Percentiles rank a stretch among this genome's conserved stretches.
These are phyloP conservation scores for Raphanus sativus DNA, from an alignment of 345 rosid species.

Conservation along the genomic window DNA sequence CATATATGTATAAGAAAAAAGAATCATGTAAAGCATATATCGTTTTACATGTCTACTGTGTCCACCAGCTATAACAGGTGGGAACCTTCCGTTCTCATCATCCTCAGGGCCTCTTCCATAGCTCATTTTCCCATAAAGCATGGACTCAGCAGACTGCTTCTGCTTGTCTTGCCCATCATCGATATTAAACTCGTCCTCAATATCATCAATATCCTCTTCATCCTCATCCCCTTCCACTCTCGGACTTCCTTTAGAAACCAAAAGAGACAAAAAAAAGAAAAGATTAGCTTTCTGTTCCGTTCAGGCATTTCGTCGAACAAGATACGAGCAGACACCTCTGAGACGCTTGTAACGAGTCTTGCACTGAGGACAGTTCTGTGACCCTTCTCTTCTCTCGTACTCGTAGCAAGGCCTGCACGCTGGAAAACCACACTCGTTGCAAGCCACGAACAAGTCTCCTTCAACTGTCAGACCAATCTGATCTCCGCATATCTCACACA, in stretches of 20 bases:
- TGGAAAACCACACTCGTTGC: conserved; percentile 98
- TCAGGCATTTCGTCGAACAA: not conserved
- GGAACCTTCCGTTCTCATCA: conserved; percentile 72
- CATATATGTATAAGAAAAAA: not conserved
- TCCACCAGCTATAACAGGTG: conserved; percentile 57
- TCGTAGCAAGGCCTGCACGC: conserved; percentile 94
- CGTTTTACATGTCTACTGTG: conserved; percentile 66
- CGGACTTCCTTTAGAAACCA: conserved; percentile 52
- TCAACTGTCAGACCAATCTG: conserved; percentile 79
- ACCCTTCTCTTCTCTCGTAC: conserved; percentile 95
- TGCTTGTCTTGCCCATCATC: conserved; percentile 74
- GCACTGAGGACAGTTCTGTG: conserved; percentile 90
- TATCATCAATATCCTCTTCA: conserved; percentile 91
- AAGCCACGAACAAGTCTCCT: conserved; percentile 93
- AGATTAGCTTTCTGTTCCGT: not conserved
- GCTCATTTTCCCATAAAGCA: conserved; percentile 97
- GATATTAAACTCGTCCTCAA: conserved; percentile 88
- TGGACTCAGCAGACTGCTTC: conserved; percentile 66
- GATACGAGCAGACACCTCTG: conserved; percentile 29
- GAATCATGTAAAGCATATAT: not conserved
- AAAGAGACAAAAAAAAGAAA: not conserved
- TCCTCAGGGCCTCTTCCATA: conserved; percentile 94
- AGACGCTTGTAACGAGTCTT: conserved; percentile 96
- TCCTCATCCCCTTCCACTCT: conserved; percentile 97
- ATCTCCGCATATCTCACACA: conserved; percentile 94